phyloP scores from a whole-genome alignment of 257 asterid species.

The Ajuga chamaepitys region DNA sequence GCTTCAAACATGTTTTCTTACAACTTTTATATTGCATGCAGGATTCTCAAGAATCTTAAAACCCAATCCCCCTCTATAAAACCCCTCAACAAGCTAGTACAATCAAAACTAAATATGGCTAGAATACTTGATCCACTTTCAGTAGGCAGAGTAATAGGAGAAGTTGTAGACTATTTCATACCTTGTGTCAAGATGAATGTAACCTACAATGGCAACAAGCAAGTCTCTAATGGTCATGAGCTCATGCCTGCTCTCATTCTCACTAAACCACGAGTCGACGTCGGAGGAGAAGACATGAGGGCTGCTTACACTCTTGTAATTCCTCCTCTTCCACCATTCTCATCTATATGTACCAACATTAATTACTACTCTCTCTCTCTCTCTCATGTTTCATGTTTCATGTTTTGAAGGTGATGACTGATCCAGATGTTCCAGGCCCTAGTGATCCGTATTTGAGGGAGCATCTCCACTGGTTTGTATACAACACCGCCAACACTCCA shows the following conservation, averaged over 20 bases:
- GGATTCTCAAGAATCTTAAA: constrained; percentile 34
- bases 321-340: not conserved
- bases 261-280: constrained; percentile 64
- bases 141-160: constrained; percentile 75
- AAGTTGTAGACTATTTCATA: constrained; percentile 62
- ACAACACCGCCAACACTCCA: not conserved
- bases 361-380: not conserved
- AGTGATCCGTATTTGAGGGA: constrained; percentile 89
- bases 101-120: constrained; percentile 10
- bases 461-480: constrained; percentile 78
- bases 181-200: constrained; percentile 57
- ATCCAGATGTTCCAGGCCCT: constrained; percentile 91
- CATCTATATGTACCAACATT: not conserved
- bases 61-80: constrained; percentile 33
- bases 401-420: constrained; percentile 71
- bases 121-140: constrained; percentile 48
- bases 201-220: constrained; percentile 41
- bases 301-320: constrained; percentile 81
- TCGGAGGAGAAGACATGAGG: constrained; percentile 85
- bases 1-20: constrained; percentile 23
- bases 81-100: not conserved
- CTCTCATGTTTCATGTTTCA: not conserved
- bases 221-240: constrained; percentile 71
- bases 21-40: constrained; percentile 26
- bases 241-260: constrained; percentile 61